phyloP scores from a whole-genome alignment of 257 asterid genomes.

The Solanum lignicaule region DNA sequence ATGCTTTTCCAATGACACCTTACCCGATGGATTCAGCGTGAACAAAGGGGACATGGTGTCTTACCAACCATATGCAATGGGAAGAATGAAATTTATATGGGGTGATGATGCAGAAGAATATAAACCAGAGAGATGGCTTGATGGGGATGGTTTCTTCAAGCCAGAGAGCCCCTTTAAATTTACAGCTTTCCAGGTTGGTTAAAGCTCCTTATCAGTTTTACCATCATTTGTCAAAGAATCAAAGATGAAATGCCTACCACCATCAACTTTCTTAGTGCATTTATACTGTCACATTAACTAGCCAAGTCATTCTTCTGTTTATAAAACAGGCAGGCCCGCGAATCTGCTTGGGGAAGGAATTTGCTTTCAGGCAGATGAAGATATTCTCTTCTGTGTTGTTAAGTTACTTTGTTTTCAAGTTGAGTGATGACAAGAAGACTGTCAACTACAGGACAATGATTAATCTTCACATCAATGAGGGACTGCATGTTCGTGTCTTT shows the following conservation, averaged over 20 bases:
- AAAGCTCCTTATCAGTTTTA: background rate
- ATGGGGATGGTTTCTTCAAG: slow-evolving; percentile 29
- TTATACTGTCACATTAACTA: background rate
- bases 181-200: slow-evolving; percentile 48
- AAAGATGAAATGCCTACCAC: background rate
- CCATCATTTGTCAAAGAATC: background rate
- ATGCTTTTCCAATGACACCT: slow-evolving; percentile 35
- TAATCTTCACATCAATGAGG: slow-evolving; percentile 43
- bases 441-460: slow-evolving; percentile 43
- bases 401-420: slow-evolving; percentile 31
- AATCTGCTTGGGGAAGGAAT: slow-evolving; percentile 50
- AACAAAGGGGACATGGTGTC: slow-evolving; percentile 32
- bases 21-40: slow-evolving; percentile 40
- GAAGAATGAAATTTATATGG: slow-evolving; percentile 51
- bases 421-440: slow-evolving; percentile 24
- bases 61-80: slow-evolving; percentile 57
- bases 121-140: slow-evolving; percentile 59
- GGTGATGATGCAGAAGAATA: slow-evolving; percentile 40
- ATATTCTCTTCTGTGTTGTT: slow-evolving; percentile 34
- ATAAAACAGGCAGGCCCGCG: slow-evolving; percentile 44
- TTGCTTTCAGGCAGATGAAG: slow-evolving; percentile 65
- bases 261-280: background rate
- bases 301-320: background rate
- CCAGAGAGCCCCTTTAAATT: slow-evolving; percentile 44
- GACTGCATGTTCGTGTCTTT: slow-evolving; percentile 22